Percentiles rank a stretch among this genome's conserved stretches.
These are phyloP conservation scores for Lanmaoa pseudosensibilis DNA, from an alignment of 768 basidiomycete genomes.

Conservation along the genomic window DNA sequence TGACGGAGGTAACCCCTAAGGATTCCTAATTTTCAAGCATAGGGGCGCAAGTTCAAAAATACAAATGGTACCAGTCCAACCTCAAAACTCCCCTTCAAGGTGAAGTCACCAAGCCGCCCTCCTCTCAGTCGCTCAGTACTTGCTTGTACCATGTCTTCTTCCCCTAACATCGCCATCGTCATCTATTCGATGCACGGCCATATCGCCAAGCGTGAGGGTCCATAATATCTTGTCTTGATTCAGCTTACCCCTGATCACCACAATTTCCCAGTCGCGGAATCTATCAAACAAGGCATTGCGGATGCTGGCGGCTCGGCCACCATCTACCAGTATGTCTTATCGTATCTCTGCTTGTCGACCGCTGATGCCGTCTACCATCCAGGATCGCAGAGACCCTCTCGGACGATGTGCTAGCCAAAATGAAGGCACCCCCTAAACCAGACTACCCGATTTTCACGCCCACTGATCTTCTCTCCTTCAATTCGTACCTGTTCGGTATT, in stretches of 20 bases:
- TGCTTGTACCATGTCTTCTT: constrained; percentile 30
- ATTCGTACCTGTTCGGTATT: constrained; percentile 76
- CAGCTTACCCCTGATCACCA: constrained; percentile 2
- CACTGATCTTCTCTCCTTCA: constrained; percentile 53
- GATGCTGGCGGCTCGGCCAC: constrained; percentile 48
- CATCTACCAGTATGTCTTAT: constrained; percentile 52
- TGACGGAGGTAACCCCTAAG: constrained; percentile 12
- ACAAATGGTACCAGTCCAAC: constrained; percentile 11
- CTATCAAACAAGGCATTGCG: constrained; percentile 46
- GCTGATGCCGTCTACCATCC: not conserved
- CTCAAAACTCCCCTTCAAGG: not conserved
- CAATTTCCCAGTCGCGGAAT: constrained; percentile 55
- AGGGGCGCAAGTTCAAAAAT: not conserved
- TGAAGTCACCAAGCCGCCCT: not conserved
- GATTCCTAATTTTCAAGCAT: not conserved
- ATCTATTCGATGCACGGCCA: constrained; percentile 79
- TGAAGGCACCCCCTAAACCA: constrained; percentile 73
- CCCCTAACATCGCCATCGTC: constrained; percentile 65
- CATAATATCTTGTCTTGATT: not conserved
- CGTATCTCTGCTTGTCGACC: not conserved
- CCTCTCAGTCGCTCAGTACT: constrained; percentile 3
- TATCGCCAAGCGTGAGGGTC: constrained; percentile 57
- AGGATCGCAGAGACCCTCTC: constrained; percentile 82
- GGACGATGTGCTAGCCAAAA: constrained; percentile 58
- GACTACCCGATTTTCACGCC: constrained; percentile 68